Base-by-base conservation (phyloP, 768 basidiomycete genomes). In the Auricularia sp. region DNA sequence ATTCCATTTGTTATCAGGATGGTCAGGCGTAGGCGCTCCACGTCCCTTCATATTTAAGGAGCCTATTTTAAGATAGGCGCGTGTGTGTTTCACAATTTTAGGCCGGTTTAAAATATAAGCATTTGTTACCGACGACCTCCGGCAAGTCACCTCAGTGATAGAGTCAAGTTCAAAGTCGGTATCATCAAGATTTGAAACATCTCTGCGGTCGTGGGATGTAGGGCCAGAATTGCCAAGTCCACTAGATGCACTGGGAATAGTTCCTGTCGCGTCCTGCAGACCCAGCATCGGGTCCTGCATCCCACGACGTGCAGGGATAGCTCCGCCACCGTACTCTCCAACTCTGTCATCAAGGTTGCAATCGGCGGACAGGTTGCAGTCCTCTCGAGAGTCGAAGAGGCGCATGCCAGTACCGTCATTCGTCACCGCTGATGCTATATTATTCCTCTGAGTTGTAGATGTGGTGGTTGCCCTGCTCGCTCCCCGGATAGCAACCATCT, bases 1-100 rank as follows among this genome's bases (percentile, higher is more conserved):
- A 24, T 37, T n/a, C 68, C 71, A 74, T 65, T 74, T 42, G 2
- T 51, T 51, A 16, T 51, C 47, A 13, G 47, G 47, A 16, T 51
- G 47, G 6, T 18, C 47, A 8, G 47, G 11, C 8, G 16, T 18
- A 16, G 47, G 16, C 16, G 47, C 16, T 13, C 47, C 47, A 6
- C 47, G 8, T 18, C 47, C 47, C 16, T 51, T 51, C 47, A 51
- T 51, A 21, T 51, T 51, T 16, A 51, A 18, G 16, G 47, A 51
- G 6, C 11, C 47, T 13, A 51, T 51, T 21, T 51, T 51, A 6
- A 51, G 5, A 18, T 51, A 16, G 10, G 47, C 47, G 21, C 47
- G 47, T 51, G 47, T 51, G 16, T 51, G 14, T 21, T 51, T 51
- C 6, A 51, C 16, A 18, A 10, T 51, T 51, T 51, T 51, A 6